phyloP scores from a whole-genome alignment of 2,329 filamentous ascomycete genomes.

The Mycosphaerella sp. region DNA sequence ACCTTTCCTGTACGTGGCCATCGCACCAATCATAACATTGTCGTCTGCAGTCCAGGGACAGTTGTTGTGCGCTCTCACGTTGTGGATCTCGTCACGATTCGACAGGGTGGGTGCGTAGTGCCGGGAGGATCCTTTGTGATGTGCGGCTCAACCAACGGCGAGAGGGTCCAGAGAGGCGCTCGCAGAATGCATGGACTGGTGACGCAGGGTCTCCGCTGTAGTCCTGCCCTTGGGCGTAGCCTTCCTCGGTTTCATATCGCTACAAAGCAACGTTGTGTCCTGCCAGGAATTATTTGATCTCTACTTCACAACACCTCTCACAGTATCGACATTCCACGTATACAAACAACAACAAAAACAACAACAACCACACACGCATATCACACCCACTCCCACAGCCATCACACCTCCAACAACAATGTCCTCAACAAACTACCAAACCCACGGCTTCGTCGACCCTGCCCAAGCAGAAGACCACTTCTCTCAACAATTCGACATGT shows the following conservation, averaged over 20 bases:
- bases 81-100: slow-evolving; percentile 5
- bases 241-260: not conserved
- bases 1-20: not conserved
- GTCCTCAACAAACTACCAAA: slow-evolving; percentile 33
- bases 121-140: not conserved
- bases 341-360: not conserved
- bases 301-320: not conserved
- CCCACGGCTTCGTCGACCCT: slow-evolving; percentile 38
- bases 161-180: slow-evolving; percentile 3
- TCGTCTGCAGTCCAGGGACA: not conserved
- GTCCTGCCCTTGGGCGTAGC: not conserved
- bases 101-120: not conserved
- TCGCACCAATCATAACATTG: slow-evolving; percentile 5
- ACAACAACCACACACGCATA: too few relatives aligned
- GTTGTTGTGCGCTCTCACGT: not conserved
- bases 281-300: not conserved
- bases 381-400: too few relatives aligned
- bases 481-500: slow-evolving; percentile 39
- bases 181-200: slow-evolving; percentile 11
- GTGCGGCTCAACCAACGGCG: slow-evolving; percentile 4
- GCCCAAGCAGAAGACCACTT: slow-evolving; percentile 41
- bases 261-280: slow-evolving; percentile 3
- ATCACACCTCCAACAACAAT: slow-evolving; percentile 16
- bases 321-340: not conserved
- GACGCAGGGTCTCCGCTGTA: slow-evolving; percentile 24